phyloP scores from a whole-genome alignment of 371 early-diverging fungal genomes.

The Capillidium heterosporum region DNA sequence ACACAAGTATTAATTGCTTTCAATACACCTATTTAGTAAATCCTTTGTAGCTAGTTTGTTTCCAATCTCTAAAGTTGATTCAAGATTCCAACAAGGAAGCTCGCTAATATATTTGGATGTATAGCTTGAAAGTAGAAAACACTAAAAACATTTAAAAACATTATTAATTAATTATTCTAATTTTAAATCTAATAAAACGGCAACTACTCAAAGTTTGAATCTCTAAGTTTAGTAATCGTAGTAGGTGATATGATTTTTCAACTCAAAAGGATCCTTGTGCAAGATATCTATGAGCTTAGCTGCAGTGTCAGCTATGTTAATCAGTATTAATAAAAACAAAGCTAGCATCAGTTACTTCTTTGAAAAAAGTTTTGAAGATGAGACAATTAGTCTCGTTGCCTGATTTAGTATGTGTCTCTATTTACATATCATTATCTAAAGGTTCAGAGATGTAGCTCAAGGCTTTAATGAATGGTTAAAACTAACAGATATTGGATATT shows the following conservation, averaged over 20 bases:
- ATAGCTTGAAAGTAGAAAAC: too few species aligned
- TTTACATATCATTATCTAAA: conserved; percentile 74
- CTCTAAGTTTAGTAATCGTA: too few species aligned
- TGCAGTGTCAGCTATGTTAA: conserved; percentile 51
- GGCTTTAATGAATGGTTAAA: conserved; percentile 21
- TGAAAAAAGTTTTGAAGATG: conserved; percentile 36
- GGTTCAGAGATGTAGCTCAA: conserved; percentile 88
- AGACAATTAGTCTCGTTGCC: conserved; percentile 44
- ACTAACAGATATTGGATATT: not conserved
- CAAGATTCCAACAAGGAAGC: too few species aligned
- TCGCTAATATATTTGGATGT: too few species aligned
- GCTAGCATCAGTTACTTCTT: conserved; percentile 19
- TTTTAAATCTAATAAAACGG: too few species aligned
- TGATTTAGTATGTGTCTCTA: conserved; percentile 41
- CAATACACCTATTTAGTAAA: too few species aligned
- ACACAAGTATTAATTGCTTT: too few species aligned
- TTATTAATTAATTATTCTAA: too few species aligned
- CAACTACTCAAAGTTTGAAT: too few species aligned
- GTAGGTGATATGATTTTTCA: conserved; percentile 66
- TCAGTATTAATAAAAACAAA: conserved; percentile 32
- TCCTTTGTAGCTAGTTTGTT: too few species aligned
- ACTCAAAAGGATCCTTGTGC: conserved; percentile 28
- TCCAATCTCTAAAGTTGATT: too few species aligned
- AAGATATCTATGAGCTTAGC: conserved; percentile 31
- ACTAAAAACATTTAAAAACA: too few species aligned